Percentiles rank a stretch among this genome's conserved stretches.
Evolutionary conservation across 768 basidiomycete genomes (phyloP).

Genomic region (Agrocybe praecox): DNA sequence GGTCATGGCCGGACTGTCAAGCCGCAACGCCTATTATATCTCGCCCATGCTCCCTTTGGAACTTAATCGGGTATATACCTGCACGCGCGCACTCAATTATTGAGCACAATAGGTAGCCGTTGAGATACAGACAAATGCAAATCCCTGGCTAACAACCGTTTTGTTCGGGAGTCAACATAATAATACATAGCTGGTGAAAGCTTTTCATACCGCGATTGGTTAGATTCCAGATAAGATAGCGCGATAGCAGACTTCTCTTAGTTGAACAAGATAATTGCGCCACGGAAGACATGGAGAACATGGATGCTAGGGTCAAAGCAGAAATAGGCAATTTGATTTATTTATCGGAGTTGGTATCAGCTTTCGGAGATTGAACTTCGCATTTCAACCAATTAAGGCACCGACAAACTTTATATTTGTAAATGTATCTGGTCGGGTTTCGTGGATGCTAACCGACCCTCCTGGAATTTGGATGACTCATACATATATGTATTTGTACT

Average conservation of each 20-base stretch:
- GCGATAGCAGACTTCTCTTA: no score
- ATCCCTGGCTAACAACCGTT: no score
- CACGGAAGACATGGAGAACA: background rate
- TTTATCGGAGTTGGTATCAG: background rate
- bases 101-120: background rate
- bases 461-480: no score
- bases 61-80: constrained; percentile 10
- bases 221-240: no score
- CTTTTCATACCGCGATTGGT: no score
- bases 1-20: constrained; percentile 25
- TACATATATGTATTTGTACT: no score
- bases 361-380: background rate
- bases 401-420: no score
- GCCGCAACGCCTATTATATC: constrained; percentile 10
- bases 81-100: background rate
- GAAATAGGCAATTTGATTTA: background rate
- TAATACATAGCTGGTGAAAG: no score
- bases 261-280: no score
- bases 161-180: no score
- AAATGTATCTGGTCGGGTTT: no score
- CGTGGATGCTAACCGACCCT: no score
- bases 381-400: background rate
- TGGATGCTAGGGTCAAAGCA: background rate
- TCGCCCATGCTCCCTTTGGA: constrained; percentile 8
- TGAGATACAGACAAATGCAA: background rate